Percentiles rank a stretch among this genome's conserved stretches.
phyloP scores from a whole-genome alignment of 1,139 yeast genomes.

The Dujonia santamariae region DNA sequence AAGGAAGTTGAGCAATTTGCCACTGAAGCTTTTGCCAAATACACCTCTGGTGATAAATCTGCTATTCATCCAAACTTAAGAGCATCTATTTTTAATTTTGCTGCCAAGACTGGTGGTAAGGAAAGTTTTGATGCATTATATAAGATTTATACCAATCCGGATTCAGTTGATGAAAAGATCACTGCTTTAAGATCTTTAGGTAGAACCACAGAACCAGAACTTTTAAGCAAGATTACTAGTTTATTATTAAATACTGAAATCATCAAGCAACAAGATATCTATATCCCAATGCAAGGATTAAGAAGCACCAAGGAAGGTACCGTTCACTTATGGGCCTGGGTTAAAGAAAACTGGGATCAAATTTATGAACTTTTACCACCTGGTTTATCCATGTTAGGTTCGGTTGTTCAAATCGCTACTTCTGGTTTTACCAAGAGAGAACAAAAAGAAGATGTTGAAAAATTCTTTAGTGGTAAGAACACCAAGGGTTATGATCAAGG shows the following conservation, averaged over 20 bases:
- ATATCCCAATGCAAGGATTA: slow-evolving; percentile 73
- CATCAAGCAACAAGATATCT: slow-evolving; percentile 78
- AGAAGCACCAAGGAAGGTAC: slow-evolving; percentile 62
- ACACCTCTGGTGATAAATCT: slow-evolving; percentile 58
- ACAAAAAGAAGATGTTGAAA: slow-evolving; percentile 54
- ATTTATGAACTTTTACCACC: slow-evolving; percentile 70
- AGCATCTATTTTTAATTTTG: slow-evolving; percentile 63
- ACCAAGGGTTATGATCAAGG: slow-evolving; percentile 74
- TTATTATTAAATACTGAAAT: slow-evolving; percentile 65
- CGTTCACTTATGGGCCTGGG: slow-evolving; percentile 73
- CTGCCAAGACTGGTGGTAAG: slow-evolving; percentile 65
- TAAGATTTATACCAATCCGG: slow-evolving; percentile 62
- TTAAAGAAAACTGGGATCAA: slow-evolving; percentile 68
- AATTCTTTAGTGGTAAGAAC: slow-evolving; percentile 58
- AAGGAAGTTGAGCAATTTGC: slow-evolving; percentile 53
- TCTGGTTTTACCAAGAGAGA: slow-evolving; percentile 66
- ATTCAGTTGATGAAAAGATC: slow-evolving; percentile 69
- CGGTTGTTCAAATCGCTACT: slow-evolving; percentile 61
- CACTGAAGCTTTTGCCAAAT: slow-evolving; percentile 54
- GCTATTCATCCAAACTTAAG: slow-evolving; percentile 84
- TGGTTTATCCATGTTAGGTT: slow-evolving; percentile 74
- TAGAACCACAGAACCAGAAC: slow-evolving; percentile 53
- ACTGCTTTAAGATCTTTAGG: slow-evolving; percentile 78
- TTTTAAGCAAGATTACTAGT: slow-evolving; percentile 59
- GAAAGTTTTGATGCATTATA: slow-evolving; percentile 63